Evolutionary conservation across 2,329 filamentous ascomycete genomes (phyloP), one percentile per base, ranked within the genome.

Genomic region (Juglanconis sp.): DNA sequence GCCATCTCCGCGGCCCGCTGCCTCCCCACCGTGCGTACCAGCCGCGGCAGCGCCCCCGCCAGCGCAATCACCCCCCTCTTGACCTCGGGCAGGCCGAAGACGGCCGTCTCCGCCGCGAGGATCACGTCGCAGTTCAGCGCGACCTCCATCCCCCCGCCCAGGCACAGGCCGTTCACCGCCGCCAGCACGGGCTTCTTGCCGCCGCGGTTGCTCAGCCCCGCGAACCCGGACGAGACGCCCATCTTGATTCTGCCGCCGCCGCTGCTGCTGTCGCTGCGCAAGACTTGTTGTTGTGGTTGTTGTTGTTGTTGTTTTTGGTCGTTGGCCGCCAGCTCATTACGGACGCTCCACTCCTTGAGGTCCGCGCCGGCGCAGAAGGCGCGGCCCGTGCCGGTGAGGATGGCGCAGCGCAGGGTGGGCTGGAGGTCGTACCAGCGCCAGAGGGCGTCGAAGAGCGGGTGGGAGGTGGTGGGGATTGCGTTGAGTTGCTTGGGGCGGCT

Each of bases 71-170:
- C 88, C 6, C 90, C 90, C 56, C 86, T 81, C 63, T 82, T 85
- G 2, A 88, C 87, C 73, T 92, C 90, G 0, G 90, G 89, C 6
- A 93, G 77, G 1, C 81, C 84, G 69, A 94, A 92, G 32, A 73
- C 76, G 0, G 89, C 88, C 11, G 71, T 68, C 3, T 74, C 70
- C 2, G 80, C 76, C 3, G 89, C 88, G 36, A 93, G 72, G 3
- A 92, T 81, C 59, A 94, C 75, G 76, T 95, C 91, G 64, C 82
- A 84, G 73, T 92, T 91, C 53, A 89, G 77, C 11, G 85, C 81
- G 76, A 92, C 91, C 77, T 94, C 90, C 73, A 90, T 87, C 1
- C 89, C 90, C 56, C 90, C 90, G 40, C 90, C 90, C 50, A 90
- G 80, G 60, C 88, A 90, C 17, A 89, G 77, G 6, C 90, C 90